Evolutionary conservation across 2,329 filamentous ascomycete species (phyloP), one percentile per base, ranked within the genome.

Genomic region (Calonectria hawksworthii): DNA sequence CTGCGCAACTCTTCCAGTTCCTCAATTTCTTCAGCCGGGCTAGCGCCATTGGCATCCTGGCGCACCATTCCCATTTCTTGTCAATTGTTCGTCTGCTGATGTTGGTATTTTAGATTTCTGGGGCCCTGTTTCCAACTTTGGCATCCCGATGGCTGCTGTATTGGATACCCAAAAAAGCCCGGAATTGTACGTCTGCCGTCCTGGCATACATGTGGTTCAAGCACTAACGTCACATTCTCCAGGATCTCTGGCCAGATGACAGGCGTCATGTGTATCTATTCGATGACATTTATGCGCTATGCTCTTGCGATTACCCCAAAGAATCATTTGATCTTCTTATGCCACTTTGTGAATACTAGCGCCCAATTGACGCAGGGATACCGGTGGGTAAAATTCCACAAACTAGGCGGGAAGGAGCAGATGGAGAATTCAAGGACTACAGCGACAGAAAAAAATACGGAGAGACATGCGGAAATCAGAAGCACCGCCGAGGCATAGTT

Each of bases 101-200:
- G 1, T 2, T 26, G 4, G 14, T 18, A 8, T 38, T 52, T 32
- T 82, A 96, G 95, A 97, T 88, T 97, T 97, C 88, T 97, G 95
- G 95, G 95, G 95, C 68, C 95, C 95, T 65, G 94, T 91, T 75
- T 96, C 94, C 80, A 97, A 96, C 89, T 97, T 97, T 83, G 95
- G 95, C 85, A 96, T 97, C 81, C 95, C 95, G 68, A 83, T 96
- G 76, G 95, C 95, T 30, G 95, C 95, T 51, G 92, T 96, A 70
- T 91, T 95, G 88, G 95, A 97, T 84, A 95, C 94, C 51, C 93
- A 95, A 83, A 97, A 97, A 88, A 95, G 94, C 82, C 94, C 95
- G 80, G 94, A 96, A 79, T 90, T 96, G 94, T 96, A 89, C 61
- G 56, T 52, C 73, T 66, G 65, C 38, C 23, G 30, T 50, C 52